phyloP scores from a whole-genome alignment of 768 basidiomycete genomes.

The Polyporus arcularius region DNA sequence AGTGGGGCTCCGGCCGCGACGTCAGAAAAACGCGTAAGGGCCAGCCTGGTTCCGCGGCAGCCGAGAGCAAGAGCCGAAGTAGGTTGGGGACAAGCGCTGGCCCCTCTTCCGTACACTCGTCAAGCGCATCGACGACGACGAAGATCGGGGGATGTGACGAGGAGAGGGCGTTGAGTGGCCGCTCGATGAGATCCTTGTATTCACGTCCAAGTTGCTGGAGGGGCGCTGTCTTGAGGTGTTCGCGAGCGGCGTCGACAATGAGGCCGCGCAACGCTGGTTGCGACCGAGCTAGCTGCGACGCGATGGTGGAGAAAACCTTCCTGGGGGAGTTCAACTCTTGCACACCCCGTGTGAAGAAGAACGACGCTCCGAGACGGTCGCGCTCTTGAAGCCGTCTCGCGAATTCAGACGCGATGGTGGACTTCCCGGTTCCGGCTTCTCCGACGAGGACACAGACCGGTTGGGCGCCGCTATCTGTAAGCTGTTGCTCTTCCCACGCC shows the following conservation, averaged over 20 bases:
- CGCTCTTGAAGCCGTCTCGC: conserved; percentile 22
- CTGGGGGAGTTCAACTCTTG: conserved; percentile 22
- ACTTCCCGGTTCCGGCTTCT: conserved; percentile 40
- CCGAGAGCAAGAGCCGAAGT: neutral
- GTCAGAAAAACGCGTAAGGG: conserved; percentile 2
- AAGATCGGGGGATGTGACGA: conserved; percentile 17
- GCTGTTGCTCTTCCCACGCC: too few relatives aligned
- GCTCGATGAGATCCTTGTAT: conserved; percentile 10
- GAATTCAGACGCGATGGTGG: conserved; percentile 37
- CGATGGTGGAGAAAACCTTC: conserved; percentile 34
- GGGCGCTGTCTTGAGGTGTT: neutral
- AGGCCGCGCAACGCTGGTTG: conserved; percentile 7
- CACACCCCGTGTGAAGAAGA: conserved; percentile 31
- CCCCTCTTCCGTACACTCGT: conserved; percentile 31
- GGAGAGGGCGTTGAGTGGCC: conserved; percentile 1
- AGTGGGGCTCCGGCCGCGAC: neutral
- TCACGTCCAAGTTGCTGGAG: neutral
- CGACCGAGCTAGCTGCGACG: conserved; percentile 29
- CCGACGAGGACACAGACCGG: conserved; percentile 33
- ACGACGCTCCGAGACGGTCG: conserved; percentile 33
- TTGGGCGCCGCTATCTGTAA: neutral
- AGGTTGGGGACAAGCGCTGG: neutral
- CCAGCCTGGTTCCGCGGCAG: too few relatives aligned
- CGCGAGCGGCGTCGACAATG: conserved; percentile 2
- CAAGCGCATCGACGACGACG: conserved; percentile 39